phyloP scores from a whole-genome alignment of 2,329 filamentous ascomycete genomes.

The Penicillium sp. region DNA sequence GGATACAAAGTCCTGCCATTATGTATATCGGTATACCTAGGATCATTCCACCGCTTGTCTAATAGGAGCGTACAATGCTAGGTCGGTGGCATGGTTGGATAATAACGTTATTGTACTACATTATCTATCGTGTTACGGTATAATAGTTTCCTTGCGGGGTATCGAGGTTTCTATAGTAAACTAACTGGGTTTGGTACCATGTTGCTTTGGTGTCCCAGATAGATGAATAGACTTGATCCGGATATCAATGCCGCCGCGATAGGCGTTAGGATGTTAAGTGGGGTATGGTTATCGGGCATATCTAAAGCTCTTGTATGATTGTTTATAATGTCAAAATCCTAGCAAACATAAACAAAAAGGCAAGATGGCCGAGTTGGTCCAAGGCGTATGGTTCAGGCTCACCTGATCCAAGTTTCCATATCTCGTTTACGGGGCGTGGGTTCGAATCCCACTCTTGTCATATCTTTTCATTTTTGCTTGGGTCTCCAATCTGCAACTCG shows the following conservation, averaged over 20 bases:
- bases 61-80: neutral
- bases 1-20: neutral
- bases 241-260: neutral
- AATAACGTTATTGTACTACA: neutral
- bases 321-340: neutral
- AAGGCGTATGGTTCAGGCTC: slow-evolving; percentile 34
- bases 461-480: slow-evolving; percentile 1
- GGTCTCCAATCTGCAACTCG: no score
- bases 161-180: neutral
- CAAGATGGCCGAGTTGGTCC: slow-evolving; percentile 37
- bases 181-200: neutral
- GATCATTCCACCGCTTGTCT: neutral
- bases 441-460: slow-evolving; percentile 23
- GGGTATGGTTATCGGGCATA: neutral
- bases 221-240: no score
- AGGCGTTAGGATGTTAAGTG: neutral
- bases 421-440: slow-evolving; percentile 20
- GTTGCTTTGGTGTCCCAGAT: neutral
- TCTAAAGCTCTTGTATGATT: no score
- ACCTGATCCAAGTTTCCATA: slow-evolving; percentile 23
- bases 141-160: neutral
- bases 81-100: neutral
- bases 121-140: neutral
- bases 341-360: slow-evolving; percentile 4
- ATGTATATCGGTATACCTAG: neutral